phyloP scores from a whole-genome alignment of 2,329 filamentous ascomycete genomes.

The Nemania bipapillata region DNA sequence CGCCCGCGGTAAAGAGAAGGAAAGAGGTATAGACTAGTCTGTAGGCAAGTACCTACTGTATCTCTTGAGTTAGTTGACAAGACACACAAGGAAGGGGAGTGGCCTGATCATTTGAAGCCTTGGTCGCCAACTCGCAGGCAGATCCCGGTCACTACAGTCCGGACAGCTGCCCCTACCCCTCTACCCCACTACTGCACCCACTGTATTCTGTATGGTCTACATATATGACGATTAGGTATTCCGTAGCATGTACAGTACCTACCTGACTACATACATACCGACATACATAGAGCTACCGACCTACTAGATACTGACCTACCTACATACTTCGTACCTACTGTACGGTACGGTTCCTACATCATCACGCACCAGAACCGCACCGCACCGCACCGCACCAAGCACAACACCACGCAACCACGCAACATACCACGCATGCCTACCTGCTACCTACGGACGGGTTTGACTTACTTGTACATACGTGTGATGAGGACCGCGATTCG shows the following conservation, averaged over 20 bases:
- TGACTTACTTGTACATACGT: constrained; percentile 3
- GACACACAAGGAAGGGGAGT: neutral
- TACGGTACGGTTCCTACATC: neutral
- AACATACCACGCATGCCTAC: neutral
- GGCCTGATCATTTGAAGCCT: constrained; percentile 18
- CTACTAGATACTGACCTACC: too few relatives aligned
- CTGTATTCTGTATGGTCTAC: neutral
- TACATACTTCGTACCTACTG: too few relatives aligned
- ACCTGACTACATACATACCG: too few relatives aligned
- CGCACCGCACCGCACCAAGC: too few relatives aligned
- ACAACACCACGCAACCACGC: neutral
- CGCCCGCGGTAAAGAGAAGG: neutral
- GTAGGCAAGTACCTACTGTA: constrained; percentile 6
- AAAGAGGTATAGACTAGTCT: too few relatives aligned
- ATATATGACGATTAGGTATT: neutral
- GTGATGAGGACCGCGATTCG: constrained; percentile 17
- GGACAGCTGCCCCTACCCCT: neutral
- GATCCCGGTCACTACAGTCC: constrained; percentile 19
- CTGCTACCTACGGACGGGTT: too few relatives aligned
- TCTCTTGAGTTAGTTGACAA: constrained; percentile 2
- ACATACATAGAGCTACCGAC: too few relatives aligned
- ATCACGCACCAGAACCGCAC: too few relatives aligned
- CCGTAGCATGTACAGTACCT: neutral
- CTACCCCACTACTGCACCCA: neutral
- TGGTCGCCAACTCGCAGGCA: constrained; percentile 26